phyloP scores from a whole-genome alignment of 2,329 filamentous ascomycete genomes.

The Aspergillus luchuensis region DNA sequence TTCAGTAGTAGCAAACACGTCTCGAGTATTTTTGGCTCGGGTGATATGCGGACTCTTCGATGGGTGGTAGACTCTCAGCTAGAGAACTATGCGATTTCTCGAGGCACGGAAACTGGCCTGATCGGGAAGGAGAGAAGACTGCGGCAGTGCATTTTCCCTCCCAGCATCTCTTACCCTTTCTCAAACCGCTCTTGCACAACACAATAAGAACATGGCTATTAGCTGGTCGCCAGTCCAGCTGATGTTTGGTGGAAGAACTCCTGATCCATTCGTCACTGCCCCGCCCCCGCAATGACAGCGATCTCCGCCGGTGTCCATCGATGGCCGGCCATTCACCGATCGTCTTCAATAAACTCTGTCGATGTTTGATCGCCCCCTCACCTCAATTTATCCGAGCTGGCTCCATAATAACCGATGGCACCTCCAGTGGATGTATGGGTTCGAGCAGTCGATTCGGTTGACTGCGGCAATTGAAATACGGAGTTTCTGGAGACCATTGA shows the following conservation, averaged over 20 bases:
- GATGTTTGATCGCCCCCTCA: background rate
- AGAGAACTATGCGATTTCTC: background rate
- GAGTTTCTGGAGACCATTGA: background rate
- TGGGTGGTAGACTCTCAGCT: background rate
- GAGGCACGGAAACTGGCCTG: background rate
- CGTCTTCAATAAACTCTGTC: background rate
- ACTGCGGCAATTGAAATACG: background rate
- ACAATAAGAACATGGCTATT: no score
- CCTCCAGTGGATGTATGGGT: background rate
- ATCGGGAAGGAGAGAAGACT: background rate
- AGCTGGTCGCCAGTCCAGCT: background rate
- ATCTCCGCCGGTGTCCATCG: conserved; percentile 5
- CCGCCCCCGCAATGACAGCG: background rate
- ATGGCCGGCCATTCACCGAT: background rate
- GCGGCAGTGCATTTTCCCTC: background rate
- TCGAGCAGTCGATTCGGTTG: background rate
- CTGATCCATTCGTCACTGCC: background rate
- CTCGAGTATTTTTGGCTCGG: no score
- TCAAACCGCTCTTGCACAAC: background rate
- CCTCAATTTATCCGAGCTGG: conserved; percentile 4
- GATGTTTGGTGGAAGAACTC: conserved; percentile 9
- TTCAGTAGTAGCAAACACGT: background rate
- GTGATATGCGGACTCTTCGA: background rate
- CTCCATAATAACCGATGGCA: conserved; percentile 7
- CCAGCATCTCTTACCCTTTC: no score